Percentiles rank a stretch among this genome's conserved stretches.
phyloP scores from a whole-genome alignment of 371 early-diverging fungal genomes.

The Parasitella parasitica region DNA sequence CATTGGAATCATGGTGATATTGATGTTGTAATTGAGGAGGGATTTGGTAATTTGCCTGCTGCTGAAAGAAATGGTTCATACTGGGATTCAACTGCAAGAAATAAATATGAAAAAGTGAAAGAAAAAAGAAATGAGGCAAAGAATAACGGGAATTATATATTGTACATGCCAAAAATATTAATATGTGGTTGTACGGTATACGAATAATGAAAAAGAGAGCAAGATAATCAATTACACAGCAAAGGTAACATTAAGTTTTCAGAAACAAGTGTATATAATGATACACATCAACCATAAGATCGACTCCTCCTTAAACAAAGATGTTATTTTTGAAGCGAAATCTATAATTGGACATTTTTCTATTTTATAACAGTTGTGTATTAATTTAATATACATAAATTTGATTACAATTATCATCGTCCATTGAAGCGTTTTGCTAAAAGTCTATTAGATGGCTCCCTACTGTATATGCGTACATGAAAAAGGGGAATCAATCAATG shows the following conservation, averaged over 20 bases:
- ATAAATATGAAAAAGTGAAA: neutral
- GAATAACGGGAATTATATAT: neutral
- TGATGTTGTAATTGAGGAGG: neutral
- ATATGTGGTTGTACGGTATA: constrained; percentile 18
- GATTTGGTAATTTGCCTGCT: neutral
- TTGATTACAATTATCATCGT: neutral
- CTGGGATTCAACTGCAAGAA: neutral
- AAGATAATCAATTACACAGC: neutral
- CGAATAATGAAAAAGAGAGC: neutral
- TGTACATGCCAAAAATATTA: neutral
- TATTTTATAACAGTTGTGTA: neutral
- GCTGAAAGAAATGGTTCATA: constrained; percentile 2
- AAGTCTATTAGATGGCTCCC: too few species aligned
- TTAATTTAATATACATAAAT: constrained; percentile 2
- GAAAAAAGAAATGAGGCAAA: neutral
- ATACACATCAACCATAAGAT: constrained; percentile 2
- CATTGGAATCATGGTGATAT: neutral
- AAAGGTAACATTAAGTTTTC: constrained; percentile 8
- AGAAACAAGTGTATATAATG: too few species aligned
- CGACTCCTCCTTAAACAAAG: constrained; percentile 7
- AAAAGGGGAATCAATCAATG: neutral
- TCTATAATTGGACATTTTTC: neutral
- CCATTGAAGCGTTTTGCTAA: too few species aligned
- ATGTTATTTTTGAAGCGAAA: neutral
- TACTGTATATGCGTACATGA: neutral